Base-by-base conservation (phyloP, 805 yeast genomes). In the Wickerhamiella slavikovae region DNA sequence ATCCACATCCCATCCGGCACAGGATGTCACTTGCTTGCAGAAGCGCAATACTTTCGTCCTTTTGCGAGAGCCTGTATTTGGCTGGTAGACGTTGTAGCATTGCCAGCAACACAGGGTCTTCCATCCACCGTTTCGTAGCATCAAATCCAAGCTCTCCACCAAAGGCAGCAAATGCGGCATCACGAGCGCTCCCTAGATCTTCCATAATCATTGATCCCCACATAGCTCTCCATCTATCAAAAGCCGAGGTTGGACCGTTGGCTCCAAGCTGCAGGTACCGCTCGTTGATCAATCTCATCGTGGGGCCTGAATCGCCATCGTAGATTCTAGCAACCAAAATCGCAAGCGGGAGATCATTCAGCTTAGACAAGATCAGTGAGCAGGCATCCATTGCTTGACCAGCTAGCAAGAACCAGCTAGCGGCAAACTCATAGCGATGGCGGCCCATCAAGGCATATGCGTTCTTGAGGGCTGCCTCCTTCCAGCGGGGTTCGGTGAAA, bases 1-100 rank as follows among this genome's bases (percentile, higher is more conserved):
- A 66, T 42, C 83, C 92, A 52, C 96, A 83, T 0, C 96, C 96
- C 93, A 83, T 79, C 33, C 91, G 58, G 11, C 68, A 60, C 43
- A 80, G 77, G 36, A 80, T 72, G 22, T 62, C 55, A 5, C 76
- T 61, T 5, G 72, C 73, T 37, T 70, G 66, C 9, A 66, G 42
- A 11, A 82, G 62, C 42, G 73, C 71, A 4, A 60, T 55, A 32
- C 64, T 67, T 42, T 85, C 95, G 24, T 71, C 75, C 32, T 57
- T 45, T 26, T 63, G 55, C 32, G 68, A 66, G 23, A 55, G 59
- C 23, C 58, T 38, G 30, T 64, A 63, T 29, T 64, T 61, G 26
- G 57, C 57, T 27, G 91, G 57, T 33, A 83, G 54, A 25, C 62
- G 64, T 31, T 59, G 54, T 47, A 76, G 83, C 32, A 85, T 49